Percentiles rank a stretch among this genome's conserved stretches.
Evolutionary conservation across 1,139 yeast species (phyloP).

Genomic region (Blastobotrys elegans): DNA sequence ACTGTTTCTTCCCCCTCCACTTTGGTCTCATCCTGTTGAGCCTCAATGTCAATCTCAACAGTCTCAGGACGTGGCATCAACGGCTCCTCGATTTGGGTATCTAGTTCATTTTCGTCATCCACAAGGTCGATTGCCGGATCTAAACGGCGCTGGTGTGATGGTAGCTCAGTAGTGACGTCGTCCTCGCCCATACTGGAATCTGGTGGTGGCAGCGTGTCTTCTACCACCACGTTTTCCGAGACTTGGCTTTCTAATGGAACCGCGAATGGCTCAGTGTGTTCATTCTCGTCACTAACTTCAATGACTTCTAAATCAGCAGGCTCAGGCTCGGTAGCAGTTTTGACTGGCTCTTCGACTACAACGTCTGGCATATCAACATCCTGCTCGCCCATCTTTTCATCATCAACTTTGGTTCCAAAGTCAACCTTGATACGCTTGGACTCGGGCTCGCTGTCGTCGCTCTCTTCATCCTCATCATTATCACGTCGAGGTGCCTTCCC

Average conservation of each 20-base stretch:
- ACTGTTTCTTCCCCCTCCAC: not conserved
- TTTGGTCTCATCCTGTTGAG: not conserved
- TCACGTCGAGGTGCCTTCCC: not conserved
- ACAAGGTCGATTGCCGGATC: not conserved
- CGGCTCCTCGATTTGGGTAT: not conserved
- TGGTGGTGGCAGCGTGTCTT: not conserved
- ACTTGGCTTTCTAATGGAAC: not conserved
- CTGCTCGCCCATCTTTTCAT: not conserved
- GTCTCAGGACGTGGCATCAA: no score
- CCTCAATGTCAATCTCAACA: no score
- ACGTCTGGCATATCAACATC: not conserved
- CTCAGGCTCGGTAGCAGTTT: no score
- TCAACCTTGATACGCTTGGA: not conserved
- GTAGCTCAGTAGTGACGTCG: no score
- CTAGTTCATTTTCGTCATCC: not conserved
- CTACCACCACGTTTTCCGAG: not conserved
- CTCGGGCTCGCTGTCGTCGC: not conserved
- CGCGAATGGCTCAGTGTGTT: not conserved
- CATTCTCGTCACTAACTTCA: not conserved
- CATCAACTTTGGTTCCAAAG: not conserved
- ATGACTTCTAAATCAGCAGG: no score
- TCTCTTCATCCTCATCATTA: slow-evolving; percentile 1
- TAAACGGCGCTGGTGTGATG: no score
- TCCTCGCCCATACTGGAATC: not conserved
- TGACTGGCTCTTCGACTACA: no score